Evolutionary conservation across 2,329 filamentous ascomycete species (phyloP).

Genomic region (Apiospora kogelbergensis): DNA sequence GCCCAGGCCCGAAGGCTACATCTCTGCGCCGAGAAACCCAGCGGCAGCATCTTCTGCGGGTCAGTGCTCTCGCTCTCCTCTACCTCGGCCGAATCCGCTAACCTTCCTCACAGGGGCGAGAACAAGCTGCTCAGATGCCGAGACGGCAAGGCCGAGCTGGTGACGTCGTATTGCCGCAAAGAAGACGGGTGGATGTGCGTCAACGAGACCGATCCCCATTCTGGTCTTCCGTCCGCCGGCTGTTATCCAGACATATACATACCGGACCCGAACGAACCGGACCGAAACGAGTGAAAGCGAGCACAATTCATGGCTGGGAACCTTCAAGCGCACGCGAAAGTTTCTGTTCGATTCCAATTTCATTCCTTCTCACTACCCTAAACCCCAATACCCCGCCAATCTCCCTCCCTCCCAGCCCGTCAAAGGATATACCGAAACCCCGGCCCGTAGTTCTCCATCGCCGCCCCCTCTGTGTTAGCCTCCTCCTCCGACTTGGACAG

Average conservation of each 20-base stretch:
- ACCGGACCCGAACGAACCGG: no score
- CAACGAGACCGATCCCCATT: neutral
- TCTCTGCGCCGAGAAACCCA: neutral
- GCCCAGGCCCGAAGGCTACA: neutral
- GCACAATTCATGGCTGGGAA: no score
- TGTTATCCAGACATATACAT: neutral
- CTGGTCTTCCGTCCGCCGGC: neutral
- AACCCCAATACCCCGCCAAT: no score
- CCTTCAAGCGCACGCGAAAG: no score
- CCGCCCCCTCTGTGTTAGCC: neutral
- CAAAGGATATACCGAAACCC: neutral
- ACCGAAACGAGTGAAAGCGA: neutral
- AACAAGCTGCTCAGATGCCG: neutral
- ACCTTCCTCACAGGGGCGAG: neutral
- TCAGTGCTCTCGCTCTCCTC: neutral
- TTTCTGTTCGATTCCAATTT: no score
- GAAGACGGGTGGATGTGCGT: neutral
- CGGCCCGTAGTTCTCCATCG: constrained; percentile 7
- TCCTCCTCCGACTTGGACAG: neutral
- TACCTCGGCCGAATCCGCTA: no score
- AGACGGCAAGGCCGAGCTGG: neutral
- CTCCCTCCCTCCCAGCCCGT: no score
- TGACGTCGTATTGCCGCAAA: neutral
- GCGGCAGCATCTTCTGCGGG: neutral
- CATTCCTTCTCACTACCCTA: neutral